Base-by-base conservation (phyloP, 1,139 yeast species). In the Taiozyma sp. region DNA sequence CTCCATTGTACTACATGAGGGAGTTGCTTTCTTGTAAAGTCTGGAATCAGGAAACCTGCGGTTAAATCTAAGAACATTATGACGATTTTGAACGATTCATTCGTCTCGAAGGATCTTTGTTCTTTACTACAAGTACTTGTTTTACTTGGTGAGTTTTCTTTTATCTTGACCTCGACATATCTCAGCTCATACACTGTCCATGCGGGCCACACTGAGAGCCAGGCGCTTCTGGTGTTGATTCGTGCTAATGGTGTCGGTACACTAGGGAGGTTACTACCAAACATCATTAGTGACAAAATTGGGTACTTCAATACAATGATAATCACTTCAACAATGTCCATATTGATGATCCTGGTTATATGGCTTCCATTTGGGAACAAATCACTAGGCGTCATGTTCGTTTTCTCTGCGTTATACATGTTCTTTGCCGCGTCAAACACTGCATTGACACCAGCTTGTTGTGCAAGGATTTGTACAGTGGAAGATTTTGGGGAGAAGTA, bases 191-290 rank as follows among this genome's bases (percentile, higher is more conserved):
- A 78, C 57, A 80, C 82, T 2, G 63, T 79, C 10, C 64, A 68
- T 23, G 67, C 70, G 38, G 80, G 80, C 0, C 64, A 76, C 39
- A 58, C 70, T 41, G 69, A 71, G 30, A 63, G 70, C 9, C 65
- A 69, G n/a, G 70, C 84, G 1, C 79, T 76, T 55, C 58, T 73
- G 44, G 59, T 72, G 23, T 55, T 55, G 3, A 50, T 57, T 9
- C 51, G 49, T 3, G 46, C 44, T 10, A 58, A 58, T 42, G 82
- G 81, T 0, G 68, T 79, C 1, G 87, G 89, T 6, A 71, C 83
- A n/a, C 54, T 75, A 1, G 90, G 89, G 1, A 68, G 90, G 51
- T 74, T 74, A 48, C 54, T 81, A 3, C 84, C 88, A 16, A 56
- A 56, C 40, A 50, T 48, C 32, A 45, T 52, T 2, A 58, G 57